Evolutionary conservation across 2,329 filamentous ascomycete genomes (phyloP), one percentile per base, ranked within the genome.

Genomic region (Sporothrix luriei): DNA sequence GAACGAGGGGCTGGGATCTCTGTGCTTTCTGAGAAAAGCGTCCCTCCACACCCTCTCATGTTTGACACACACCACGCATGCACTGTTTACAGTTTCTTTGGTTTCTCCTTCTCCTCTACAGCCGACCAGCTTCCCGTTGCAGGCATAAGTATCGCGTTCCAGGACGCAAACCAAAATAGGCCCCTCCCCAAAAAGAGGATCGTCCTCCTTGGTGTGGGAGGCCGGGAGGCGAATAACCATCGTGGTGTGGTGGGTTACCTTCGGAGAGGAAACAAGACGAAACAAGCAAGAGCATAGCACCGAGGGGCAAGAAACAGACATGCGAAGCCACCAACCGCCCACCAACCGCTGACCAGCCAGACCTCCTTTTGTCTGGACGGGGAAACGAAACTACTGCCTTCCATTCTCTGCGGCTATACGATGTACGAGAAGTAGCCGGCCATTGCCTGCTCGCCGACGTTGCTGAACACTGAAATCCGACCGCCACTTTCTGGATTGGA

Each of bases 211-310:
- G 21, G 16, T 33, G 54, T 43, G 57, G 21, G 4, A 26, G 13
- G n/a, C 38, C 38, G 38, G 57, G 14, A 46, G 40, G 40, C 38
- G 21, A 62, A 46, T 26, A 46, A 43, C 33, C 10, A 54, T 24
- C 14, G 21, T 43, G 38, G 57, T 61, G 57, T 43, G 55, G 57
- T 62, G 57, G 57, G 57, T 62, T 62, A 46, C 57, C n/a, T 46
- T 62, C 38, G 57, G n/a, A 14, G 57, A 62, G 38, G 57, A 62
- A 46, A 46, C n/a, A 62, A 26, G 38, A 62, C 57, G 21, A 62
- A 61, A 62, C 38, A 38, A 62, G 57, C 38, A 62, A 46, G 40
- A 11, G 10, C 38, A 46, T 46, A 62, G 38, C 13, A 9, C 57
- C 57, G 57, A 57, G 29, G 6, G 21, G 54, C 11, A 54, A 26